Conservation (phyloP, 176 grass and related monocot genomes). For the Musa acuminata region DNA sequence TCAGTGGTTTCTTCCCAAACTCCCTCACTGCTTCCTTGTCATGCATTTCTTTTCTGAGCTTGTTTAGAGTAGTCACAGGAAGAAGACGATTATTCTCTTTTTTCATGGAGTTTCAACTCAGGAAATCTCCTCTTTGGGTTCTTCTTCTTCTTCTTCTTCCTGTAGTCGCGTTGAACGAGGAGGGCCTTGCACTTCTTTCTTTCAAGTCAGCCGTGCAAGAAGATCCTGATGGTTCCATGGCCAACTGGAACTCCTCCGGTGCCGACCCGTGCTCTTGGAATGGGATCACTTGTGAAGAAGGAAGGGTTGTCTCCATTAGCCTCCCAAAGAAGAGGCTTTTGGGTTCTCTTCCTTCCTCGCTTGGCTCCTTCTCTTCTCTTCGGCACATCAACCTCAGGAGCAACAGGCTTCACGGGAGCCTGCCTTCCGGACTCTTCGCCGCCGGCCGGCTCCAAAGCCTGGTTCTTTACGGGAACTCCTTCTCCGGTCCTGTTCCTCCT, state of each 20-base stretch:
- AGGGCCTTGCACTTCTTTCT: slow-evolving; percentile 64
- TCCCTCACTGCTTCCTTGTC: too few species aligned
- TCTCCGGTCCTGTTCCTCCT: background rate
- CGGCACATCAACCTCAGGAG: slow-evolving; percentile 74
- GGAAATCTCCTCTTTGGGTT: background rate
- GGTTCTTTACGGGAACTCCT: slow-evolving; percentile 9
- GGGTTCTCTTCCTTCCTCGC: slow-evolving; percentile 34
- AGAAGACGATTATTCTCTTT: too few species aligned
- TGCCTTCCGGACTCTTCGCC: slow-evolving; percentile 34
- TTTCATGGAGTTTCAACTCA: background rate
- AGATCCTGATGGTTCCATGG: slow-evolving; percentile 49
- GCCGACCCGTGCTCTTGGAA: slow-evolving; percentile 79
- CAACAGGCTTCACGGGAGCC: slow-evolving; percentile 47
- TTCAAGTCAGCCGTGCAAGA: slow-evolving; percentile 54
- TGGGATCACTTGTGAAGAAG: slow-evolving; percentile 47
- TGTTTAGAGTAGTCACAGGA: too few species aligned
- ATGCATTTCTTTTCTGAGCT: too few species aligned
- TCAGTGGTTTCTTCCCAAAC: too few species aligned
- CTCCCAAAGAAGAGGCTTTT: slow-evolving; percentile 58
- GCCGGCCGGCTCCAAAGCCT: slow-evolving; percentile 24
- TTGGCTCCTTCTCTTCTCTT: slow-evolving; percentile 46
- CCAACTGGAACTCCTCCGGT: slow-evolving; percentile 53
- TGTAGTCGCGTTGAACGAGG: slow-evolving; percentile 22
- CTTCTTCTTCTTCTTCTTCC: background rate
- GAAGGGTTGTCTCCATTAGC: slow-evolving; percentile 38